A percentile compares a stretch with the other conserved stretches of the same genome.
Evolutionary conservation across 2,329 filamentous ascomycete genomes (phyloP).

Genomic region (Neoscytalidium dimidiatum): DNA sequence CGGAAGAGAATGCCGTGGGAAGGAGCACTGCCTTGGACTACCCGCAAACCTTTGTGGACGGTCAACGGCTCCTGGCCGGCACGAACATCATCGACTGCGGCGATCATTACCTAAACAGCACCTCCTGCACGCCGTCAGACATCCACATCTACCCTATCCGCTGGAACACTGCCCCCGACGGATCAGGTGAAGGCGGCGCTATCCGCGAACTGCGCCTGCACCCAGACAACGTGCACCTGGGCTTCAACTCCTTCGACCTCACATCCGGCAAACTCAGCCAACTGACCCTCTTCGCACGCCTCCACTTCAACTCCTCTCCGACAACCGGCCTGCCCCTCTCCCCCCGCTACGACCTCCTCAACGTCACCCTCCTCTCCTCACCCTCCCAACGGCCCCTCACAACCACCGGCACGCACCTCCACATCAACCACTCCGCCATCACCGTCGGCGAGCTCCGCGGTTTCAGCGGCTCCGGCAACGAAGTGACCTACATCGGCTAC

Average conservation of each 20-base stretch:
- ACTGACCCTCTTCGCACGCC: slow-evolving; percentile 38
- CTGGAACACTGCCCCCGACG: slow-evolving; percentile 38
- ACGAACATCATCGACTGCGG: slow-evolving; percentile 41
- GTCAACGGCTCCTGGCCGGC: slow-evolving; percentile 38
- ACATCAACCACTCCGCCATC: slow-evolving; percentile 35
- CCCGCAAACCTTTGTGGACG: slow-evolving; percentile 46
- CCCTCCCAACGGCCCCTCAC: slow-evolving; percentile 27
- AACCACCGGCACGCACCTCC: slow-evolving; percentile 30
- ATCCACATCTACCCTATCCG: slow-evolving; percentile 45
- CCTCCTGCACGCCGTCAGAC: slow-evolving; percentile 40
- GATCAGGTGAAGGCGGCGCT: slow-evolving; percentile 32
- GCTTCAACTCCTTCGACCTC: slow-evolving; percentile 43
- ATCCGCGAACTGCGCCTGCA: slow-evolving; percentile 50
- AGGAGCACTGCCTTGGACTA: slow-evolving; percentile 36
- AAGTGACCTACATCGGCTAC: slow-evolving; percentile 46
- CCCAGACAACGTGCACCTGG: slow-evolving; percentile 48
- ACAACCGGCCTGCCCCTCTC: slow-evolving; percentile 30
- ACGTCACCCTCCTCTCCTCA: slow-evolving; percentile 40
- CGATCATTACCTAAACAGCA: slow-evolving; percentile 32
- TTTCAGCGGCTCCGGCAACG: slow-evolving; percentile 45
- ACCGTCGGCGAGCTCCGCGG: slow-evolving; percentile 48
- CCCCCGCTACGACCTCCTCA: slow-evolving; percentile 42
- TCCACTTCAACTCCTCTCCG: slow-evolving; percentile 44
- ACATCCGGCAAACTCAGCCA: slow-evolving; percentile 28
- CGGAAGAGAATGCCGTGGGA: slow-evolving; percentile 32